Conservation (phyloP, 192 early-diverging fungal genomes). For the Coemansia sp. region DNA sequence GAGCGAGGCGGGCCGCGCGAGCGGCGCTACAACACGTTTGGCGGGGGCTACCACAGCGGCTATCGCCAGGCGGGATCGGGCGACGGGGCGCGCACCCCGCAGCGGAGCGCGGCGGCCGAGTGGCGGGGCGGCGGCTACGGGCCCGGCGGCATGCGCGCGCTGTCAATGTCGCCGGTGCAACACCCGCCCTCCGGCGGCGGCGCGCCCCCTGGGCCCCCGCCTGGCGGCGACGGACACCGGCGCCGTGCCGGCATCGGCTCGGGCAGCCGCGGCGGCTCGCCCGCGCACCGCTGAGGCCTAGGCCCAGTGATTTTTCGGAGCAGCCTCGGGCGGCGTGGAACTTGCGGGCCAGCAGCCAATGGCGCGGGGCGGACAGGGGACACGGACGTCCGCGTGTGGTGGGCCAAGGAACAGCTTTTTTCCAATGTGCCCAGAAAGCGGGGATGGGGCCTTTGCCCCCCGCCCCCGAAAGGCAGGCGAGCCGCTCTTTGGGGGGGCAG, state of each 20-base stretch:
- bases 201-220: not conserved
- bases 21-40: constrained; percentile 20
- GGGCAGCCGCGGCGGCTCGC: constrained; percentile 25
- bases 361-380: too few species aligned
- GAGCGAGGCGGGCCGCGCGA: constrained; percentile 19
- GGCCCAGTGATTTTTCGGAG: too few species aligned
- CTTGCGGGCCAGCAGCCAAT: too few species aligned
- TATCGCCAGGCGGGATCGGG: not conserved
- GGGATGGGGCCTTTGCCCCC: too few species aligned
- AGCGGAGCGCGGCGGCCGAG: constrained; percentile 10
- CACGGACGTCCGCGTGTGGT: too few species aligned
- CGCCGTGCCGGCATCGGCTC: not conserved
- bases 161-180: constrained; percentile 17
- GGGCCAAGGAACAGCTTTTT: too few species aligned
- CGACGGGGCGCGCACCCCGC: too few species aligned
- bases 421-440: too few species aligned
- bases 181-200: constrained; percentile 6
- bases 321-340: too few species aligned
- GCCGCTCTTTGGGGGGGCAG: too few species aligned
- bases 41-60: not conserved
- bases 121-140: constrained; percentile 14
- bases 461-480: too few species aligned
- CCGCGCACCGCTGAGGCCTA: constrained; percentile 8
- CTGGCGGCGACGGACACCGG: not conserved
- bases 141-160: constrained; percentile 5